Evolutionary conservation across 1,139 yeast species (phyloP), one percentile per base, ranked within the genome.

Genomic region (Geotrichum europaeum): DNA sequence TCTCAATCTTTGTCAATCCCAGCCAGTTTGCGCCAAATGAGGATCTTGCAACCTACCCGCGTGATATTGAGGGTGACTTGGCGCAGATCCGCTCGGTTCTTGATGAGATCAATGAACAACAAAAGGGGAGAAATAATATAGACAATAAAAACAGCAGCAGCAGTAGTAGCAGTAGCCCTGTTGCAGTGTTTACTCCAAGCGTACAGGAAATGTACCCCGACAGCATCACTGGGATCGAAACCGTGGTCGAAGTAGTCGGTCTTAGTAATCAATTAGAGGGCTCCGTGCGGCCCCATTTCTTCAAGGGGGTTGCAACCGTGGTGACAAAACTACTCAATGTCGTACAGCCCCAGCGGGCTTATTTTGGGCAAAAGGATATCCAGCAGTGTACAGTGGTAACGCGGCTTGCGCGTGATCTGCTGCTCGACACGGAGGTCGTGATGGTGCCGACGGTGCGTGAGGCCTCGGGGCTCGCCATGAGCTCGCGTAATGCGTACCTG

Each of bases 1-100:
- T 91, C 9, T 89, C 97, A 12, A 87, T 94, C 28, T 94, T 94
- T 74, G 97, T 94, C 59, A 94, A 94, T 69, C 99, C 99, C 2
- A 86, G 97, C 2, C 99, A 94, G 73, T 94, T 94, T 78, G 94
- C 96, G 0, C 98, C 98, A 3, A 82, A 81, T 58, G 98, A 94
- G 72, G 99, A 94, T 72, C 77, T 94, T 62, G 91, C 86, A 63
- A 79, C 85, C 22, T 94, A 94, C 69, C 99, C 99, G 2, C 78
- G 97, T 50, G 88, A 95, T 1, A 71, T 91, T 56, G 89, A 86
- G 1, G 69, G 77, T 1, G 99, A 94, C 71, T 71, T 86, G 45
- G 72, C 67, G 5, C 73, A 34, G n/a, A 34, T 34, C 4, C 40
- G n/a, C 3, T 34, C 40, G 18, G n/a, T 34, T 15, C 3, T 81